Evolutionary conservation across 805 yeast species (phyloP).

Genomic region (Wickerhamiella occidentalis): DNA sequence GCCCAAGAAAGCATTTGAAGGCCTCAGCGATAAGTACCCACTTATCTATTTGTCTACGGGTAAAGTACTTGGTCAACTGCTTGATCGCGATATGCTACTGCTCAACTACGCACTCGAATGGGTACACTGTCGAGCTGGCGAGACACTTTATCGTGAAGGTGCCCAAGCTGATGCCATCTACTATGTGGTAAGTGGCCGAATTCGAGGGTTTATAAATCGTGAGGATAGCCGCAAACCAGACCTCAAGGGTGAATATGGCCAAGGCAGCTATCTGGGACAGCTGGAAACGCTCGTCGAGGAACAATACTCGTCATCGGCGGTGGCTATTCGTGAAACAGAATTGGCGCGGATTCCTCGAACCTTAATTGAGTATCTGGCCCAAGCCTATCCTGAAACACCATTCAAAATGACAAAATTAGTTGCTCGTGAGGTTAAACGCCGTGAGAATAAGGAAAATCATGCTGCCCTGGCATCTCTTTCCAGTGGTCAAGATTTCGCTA

Average conservation of each 20-base stretch:
- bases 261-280: slow-evolving; percentile 91
- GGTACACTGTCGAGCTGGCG: slow-evolving; percentile 85
- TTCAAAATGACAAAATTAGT: slow-evolving; percentile 80
- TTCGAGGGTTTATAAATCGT: slow-evolving; percentile 42
- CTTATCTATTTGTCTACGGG: slow-evolving; percentile 69
- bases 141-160: slow-evolving; percentile 64
- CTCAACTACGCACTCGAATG: slow-evolving; percentile 91
- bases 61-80: slow-evolving; percentile 48
- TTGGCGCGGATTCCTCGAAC: slow-evolving; percentile 86
- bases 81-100: slow-evolving; percentile 29
- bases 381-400: slow-evolving; percentile 80
- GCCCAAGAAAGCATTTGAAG: slow-evolving; percentile 49
- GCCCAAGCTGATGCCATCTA: slow-evolving; percentile 85
- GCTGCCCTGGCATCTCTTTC: slow-evolving; percentile 15
- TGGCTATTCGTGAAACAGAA: slow-evolving; percentile 85
- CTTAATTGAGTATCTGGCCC: slow-evolving; percentile 70
- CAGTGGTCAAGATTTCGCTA: slow-evolving; percentile 46
- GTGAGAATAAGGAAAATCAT: neutral
- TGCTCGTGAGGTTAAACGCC: slow-evolving; percentile 35
- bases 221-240: slow-evolving; percentile 13
- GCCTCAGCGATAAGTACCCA: slow-evolving; percentile 62
- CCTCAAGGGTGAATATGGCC: slow-evolving; percentile 69
- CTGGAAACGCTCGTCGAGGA: slow-evolving; percentile 76
- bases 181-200: slow-evolving; percentile 76
- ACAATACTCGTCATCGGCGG: slow-evolving; percentile 53